Conservation (phyloP, 2,329 filamentous ascomycete genomes). For the Colletotrichum spaethianum region DNA sequence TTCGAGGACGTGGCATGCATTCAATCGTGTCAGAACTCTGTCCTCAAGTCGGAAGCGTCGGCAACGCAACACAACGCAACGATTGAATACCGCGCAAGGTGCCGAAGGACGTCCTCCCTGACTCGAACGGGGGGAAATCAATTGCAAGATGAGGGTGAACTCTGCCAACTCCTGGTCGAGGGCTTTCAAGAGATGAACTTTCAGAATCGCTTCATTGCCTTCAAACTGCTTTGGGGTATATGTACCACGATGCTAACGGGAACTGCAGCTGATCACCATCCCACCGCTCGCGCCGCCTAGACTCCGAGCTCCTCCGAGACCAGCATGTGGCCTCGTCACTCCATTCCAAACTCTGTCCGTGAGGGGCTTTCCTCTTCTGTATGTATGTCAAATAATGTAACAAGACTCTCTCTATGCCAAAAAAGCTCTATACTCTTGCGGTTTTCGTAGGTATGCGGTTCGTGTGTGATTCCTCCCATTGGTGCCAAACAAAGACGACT, state of each 20-base stretch:
- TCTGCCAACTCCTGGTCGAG: background rate
- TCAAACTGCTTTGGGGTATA: constrained; percentile 32
- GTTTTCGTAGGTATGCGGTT: constrained; percentile 30
- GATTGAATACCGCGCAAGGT: background rate
- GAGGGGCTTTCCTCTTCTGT: background rate
- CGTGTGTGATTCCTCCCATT: constrained; percentile 14
- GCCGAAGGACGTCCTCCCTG: no score
- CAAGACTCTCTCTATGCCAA: constrained; percentile 35
- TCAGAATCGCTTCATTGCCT: constrained; percentile 24
- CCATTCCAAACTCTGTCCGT: background rate
- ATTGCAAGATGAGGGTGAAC: background rate
- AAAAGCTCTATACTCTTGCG: constrained; percentile 34
- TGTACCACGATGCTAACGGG: constrained; percentile 30
- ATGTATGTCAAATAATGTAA: background rate
- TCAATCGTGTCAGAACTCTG: background rate
- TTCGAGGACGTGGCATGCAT: background rate
- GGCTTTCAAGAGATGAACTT: background rate
- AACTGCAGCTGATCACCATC: background rate
- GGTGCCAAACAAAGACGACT: constrained; percentile 12
- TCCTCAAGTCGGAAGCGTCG: background rate
- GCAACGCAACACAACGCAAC: background rate
- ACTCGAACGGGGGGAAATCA: background rate
- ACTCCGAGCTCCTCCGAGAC: background rate
- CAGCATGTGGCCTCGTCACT: background rate
- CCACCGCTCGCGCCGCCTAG: background rate